A percentile compares a stretch with the other conserved stretches of the same genome.
These are phyloP conservation scores for Penicillium digitatum DNA, from an alignment of 2,329 filamentous ascomycete species.

Conservation along the genomic window DNA sequence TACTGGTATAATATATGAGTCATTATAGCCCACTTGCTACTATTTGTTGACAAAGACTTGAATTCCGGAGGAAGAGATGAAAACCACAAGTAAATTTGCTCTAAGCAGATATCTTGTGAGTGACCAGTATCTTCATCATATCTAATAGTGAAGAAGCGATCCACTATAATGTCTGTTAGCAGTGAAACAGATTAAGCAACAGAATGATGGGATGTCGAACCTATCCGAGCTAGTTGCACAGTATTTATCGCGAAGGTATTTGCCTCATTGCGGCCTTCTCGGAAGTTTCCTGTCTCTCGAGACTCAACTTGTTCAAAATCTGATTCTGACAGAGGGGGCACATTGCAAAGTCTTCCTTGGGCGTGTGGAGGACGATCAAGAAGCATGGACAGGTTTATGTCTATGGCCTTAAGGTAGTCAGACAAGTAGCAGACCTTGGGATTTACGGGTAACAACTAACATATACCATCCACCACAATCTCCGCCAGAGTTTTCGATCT, in stretches of 20 bases:
- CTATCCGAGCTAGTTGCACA: constrained; percentile 14
- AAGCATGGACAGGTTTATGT: constrained; percentile 20
- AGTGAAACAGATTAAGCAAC: neutral
- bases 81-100: constrained; percentile 12
- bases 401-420: constrained; percentile 9
- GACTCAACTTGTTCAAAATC: constrained; percentile 13
- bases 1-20: constrained; percentile 13
- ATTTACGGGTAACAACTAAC: neutral
- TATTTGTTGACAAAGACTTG: constrained; percentile 4
- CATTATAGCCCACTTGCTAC: constrained; percentile 12
- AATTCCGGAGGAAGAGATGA: constrained; percentile 7
- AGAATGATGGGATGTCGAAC: neutral
- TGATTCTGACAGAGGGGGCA: constrained; percentile 13
- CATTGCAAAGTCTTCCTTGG: constrained; percentile 22
- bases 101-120: constrained; percentile 12
- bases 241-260: constrained; percentile 9
- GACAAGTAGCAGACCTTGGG: neutral
- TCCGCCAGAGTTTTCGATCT: constrained; percentile 19
- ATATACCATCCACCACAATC: constrained; percentile 23
- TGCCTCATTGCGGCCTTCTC: neutral
- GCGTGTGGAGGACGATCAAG: constrained; percentile 24
- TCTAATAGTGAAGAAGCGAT: constrained; percentile 10
- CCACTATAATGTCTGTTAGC: constrained; percentile 3
- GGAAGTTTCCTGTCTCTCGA: neutral
- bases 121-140: constrained; percentile 4